Evolutionary conservation across 129 eudicot species (phyloP), one percentile per base, ranked within the genome.

Genomic region (Centaurea solstitialis): DNA sequence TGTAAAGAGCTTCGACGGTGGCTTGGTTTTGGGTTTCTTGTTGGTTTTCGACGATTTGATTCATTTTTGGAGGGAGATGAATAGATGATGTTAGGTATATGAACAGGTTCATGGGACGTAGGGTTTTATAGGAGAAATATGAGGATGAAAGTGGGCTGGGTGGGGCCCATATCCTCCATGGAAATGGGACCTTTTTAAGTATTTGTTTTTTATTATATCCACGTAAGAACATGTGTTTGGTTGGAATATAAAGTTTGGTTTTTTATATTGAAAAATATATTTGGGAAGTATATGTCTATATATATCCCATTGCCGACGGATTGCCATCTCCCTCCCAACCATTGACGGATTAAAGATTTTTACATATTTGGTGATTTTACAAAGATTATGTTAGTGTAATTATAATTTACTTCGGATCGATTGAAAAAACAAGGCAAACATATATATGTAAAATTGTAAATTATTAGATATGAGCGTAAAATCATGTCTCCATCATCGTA

Each of bases 1-100:
- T 82, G 90, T 91, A 93, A 22, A 93, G 91, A 38, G 81, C 79
- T 17, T 67, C 69, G 8, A 93, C 94, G 7, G 75, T 77, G 73
- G 89, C 75, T 85, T 57, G 79, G 80, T 92, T 90, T 13, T 84
- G 70, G 45, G 23, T 62, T 72, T 84, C 84, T 45, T 75, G 83
- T 30, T 78, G 79, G 11, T 59, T 77, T 72, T 0, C 76, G 8
- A 66, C 68, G 22, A 87, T 69, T 43, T 61, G 67, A 20, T 80
- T 87, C 92, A 91, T 87, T 53, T 76, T 66, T 64, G 37, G 62
- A 13, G 3, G 53, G 22, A 21, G 40, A 74, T 13, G 57, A n/a
- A n/a, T n/a, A n/a, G n/a, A n/a, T n/a, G n/a, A n/a, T n/a, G 24
- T 8, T 22, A 1, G 21, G 37, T 23, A 5, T 77, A 82, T 9